Evolutionary conservation across 106 monocot genomes (phyloP).

Genomic region (Hemerocallis citrina): DNA sequence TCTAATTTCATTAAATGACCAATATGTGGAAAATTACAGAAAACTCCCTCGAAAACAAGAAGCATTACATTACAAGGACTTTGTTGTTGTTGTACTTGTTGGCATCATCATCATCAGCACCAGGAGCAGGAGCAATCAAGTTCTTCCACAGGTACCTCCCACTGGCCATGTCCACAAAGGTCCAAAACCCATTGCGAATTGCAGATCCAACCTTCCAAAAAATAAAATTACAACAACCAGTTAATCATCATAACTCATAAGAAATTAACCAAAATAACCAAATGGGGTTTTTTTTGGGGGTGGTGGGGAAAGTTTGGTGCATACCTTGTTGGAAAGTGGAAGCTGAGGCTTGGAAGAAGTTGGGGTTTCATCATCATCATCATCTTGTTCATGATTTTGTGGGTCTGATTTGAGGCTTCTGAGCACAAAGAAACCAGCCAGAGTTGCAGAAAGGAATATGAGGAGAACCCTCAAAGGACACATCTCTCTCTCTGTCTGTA

Average conservation of each 20-base stretch:
- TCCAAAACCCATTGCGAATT: constrained; percentile 58
- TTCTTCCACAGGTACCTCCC: constrained; percentile 82
- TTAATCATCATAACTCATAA: too few relatives aligned
- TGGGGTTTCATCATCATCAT: constrained; percentile 1
- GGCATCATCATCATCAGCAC: too few relatives aligned
- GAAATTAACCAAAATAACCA: background rate
- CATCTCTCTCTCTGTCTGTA: constrained; percentile 21
- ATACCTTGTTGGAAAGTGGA: constrained; percentile 31
- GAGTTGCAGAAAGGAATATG: constrained; percentile 81
- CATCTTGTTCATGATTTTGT: constrained; percentile 2
- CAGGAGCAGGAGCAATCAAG: too few relatives aligned
- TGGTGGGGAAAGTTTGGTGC: too few relatives aligned
- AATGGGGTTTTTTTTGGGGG: too few relatives aligned
- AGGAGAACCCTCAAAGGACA: constrained; percentile 78
- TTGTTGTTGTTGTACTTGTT: too few relatives aligned
- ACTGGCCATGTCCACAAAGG: constrained; percentile 84
- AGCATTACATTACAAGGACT: too few relatives aligned
- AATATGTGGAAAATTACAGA: too few relatives aligned
- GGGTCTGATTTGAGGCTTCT: constrained; percentile 32
- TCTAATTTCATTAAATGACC: too few relatives aligned
- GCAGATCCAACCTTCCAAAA: constrained; percentile 37
- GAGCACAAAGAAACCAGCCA: constrained; percentile 78
- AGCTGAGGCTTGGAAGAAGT: constrained; percentile 4
- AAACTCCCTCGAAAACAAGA: too few relatives aligned
- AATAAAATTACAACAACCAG: too few relatives aligned